phyloP scores from a whole-genome alignment of 2,329 filamentous ascomycete species.

The Keithomyces neogunnii region DNA sequence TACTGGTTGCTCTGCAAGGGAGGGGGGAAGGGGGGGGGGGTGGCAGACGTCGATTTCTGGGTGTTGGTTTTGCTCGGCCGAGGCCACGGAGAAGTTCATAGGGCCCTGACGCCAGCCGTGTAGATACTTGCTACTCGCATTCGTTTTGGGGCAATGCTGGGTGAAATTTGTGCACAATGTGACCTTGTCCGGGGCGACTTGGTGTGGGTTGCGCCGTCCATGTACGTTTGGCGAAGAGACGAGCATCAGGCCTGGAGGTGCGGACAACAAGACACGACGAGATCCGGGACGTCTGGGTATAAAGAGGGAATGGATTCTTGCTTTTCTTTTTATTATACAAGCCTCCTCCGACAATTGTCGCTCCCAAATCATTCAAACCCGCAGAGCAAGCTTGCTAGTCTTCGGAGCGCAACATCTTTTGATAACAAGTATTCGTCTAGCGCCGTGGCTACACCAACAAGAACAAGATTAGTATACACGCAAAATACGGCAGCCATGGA shows the following conservation, averaged over 20 bases:
- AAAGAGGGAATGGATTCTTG: background rate
- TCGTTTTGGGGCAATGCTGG: background rate
- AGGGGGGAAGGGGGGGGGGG: too few species aligned
- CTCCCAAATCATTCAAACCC: background rate
- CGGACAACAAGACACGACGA: background rate
- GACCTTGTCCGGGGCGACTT: too few species aligned
- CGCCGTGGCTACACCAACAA: background rate
- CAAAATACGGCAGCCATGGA: constrained; percentile 1
- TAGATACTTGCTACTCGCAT: background rate
- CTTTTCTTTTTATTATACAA: background rate
- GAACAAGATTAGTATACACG: background rate
- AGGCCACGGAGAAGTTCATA: too few species aligned
- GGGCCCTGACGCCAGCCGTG: too few species aligned
- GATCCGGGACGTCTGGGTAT: background rate
- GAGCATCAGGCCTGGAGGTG: background rate
- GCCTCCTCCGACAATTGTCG: background rate
- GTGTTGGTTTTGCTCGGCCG: too few species aligned
- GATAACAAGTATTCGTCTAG: too few species aligned
- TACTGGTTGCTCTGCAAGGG: too few species aligned
- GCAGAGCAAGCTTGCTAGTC: too few species aligned
- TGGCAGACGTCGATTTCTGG: too few species aligned
- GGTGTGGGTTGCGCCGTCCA: too few species aligned
- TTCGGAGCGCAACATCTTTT: too few species aligned
- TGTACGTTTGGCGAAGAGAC: background rate
- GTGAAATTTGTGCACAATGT: too few species aligned